phyloP scores from a whole-genome alignment of 1,284 basidiomycete species.

The Cystobasidiaceae sp. region DNA sequence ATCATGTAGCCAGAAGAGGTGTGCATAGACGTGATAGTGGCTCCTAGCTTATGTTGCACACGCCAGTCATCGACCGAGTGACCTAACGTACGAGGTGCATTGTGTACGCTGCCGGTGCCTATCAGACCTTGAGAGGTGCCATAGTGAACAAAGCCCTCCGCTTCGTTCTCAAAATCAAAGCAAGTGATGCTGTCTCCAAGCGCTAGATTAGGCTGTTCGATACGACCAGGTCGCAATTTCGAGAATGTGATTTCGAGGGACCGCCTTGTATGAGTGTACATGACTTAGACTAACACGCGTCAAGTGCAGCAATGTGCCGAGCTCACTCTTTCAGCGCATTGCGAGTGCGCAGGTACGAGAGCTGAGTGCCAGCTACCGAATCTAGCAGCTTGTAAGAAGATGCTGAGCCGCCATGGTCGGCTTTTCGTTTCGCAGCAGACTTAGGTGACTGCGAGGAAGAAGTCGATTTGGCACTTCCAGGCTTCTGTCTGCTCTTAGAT shows the following conservation, averaged over 20 bases:
- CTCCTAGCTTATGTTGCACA: conserved; percentile 9
- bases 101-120: not conserved
- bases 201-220: conserved; percentile 11
- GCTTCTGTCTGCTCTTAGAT: not conserved
- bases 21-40: conserved; percentile 10
- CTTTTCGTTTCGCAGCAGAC: no score
- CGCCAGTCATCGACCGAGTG: conserved; percentile 17
- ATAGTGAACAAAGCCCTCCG: conserved; percentile 5
- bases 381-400: no score
- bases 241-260: not conserved
- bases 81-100: not conserved
- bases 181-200: conserved; percentile 17
- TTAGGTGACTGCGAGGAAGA: no score
- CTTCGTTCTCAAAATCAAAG: conserved; percentile 15
- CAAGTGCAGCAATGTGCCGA: not conserved
- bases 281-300: not conserved
- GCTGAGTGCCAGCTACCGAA: no score
- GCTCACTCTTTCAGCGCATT: not conserved
- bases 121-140: conserved; percentile 6
- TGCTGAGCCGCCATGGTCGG: no score
- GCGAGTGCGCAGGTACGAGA: not conserved
- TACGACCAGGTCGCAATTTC: not conserved
- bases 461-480: not conserved
- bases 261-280: not conserved
- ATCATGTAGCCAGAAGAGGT: not conserved